These are phyloP conservation scores for Linnemannia elongata DNA, from an alignment of 192 early-diverging fungal species.

Conservation along the genomic window DNA sequence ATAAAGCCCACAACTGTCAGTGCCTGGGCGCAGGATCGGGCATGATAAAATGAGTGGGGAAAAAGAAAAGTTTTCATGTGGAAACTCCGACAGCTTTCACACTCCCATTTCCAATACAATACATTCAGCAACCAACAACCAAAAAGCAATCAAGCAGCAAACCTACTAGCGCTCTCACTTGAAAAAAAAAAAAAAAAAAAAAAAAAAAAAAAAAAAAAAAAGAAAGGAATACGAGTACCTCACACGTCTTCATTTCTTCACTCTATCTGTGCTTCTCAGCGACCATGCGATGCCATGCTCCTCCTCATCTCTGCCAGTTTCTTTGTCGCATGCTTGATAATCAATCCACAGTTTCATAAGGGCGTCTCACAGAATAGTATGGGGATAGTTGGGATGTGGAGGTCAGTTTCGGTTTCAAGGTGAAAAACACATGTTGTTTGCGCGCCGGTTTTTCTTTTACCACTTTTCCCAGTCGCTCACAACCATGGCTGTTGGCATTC, in stretches of 20 bases:
- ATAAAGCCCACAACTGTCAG: no score
- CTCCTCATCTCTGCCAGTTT: no score
- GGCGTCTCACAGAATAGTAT: no score
- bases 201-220: neutral
- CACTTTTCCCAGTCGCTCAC: no score
- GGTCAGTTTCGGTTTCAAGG: no score
- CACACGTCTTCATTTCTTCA: neutral
- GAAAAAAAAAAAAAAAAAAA: neutral
- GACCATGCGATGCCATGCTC: neutral
- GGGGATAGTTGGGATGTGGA: no score
- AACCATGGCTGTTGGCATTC: no score
- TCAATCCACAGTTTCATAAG: no score
- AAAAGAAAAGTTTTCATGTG: neutral
- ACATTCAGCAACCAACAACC: neutral
- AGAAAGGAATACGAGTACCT: no score
- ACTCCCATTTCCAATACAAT: conserved; percentile 1
- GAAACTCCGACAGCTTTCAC: neutral
- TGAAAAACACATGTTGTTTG: no score
- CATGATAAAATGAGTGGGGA: conserved; percentile 1
- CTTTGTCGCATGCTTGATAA: neutral
- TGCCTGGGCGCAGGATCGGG: conserved; percentile 6
- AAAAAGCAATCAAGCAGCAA: no score
- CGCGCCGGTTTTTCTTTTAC: no score
- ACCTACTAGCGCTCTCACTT: neutral
- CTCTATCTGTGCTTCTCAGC: neutral